Evolutionary conservation across 169 alveolate genomes (phyloP), one percentile per base, ranked within the genome.

Genomic region (Besnoitia besnoiti): DNA sequence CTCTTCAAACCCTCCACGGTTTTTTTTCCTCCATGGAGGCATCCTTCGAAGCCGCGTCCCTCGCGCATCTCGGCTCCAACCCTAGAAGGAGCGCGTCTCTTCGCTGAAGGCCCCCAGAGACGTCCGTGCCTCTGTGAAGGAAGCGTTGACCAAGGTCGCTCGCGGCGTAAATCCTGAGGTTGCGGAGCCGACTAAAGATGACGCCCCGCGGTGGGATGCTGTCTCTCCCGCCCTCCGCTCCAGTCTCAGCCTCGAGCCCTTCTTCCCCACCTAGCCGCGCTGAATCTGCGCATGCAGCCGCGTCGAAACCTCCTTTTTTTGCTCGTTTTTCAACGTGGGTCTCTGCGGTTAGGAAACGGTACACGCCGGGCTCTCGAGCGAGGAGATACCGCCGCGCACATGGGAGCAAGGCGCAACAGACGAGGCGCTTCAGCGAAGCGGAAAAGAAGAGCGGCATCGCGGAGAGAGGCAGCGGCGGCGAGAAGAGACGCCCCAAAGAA

Each of bases 371-470:
- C 39, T 8, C 42, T 21, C 80, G 80, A 3, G n/a, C 39, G 80
- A 30, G n/a, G n/a, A 67, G 80, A 39, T 42, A 77, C 16, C 87
- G 87, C 0, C 59, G 87, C 14, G 59, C 87, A 21, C n/a, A 2
- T 2, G 87, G 87, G 33, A 77, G 87, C 59, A 77, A 24, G 33
- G 87, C 87, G 87, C 87, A 77, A 30, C 87, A 77, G 24, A 77
- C 40, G 40, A 77, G 61, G 33, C 49, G 49, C 47, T 77, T 77
- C 21, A 77, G 55, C 39, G 49, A 21, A 2, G 55, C 30, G 21
- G 87, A 19, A 37, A 73, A n/a, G 82, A 73, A 73, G 82, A 73
- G 82, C 39, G 44, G 44, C 39, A 73, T 39, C 39, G 39, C 82
- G 8, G 16, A 39, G 44, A 73, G 82, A 73, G 82, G 82, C 82